Conservation (phyloP, 2,329 filamentous ascomycete genomes). For the Fusarium austroafricanum region DNA sequence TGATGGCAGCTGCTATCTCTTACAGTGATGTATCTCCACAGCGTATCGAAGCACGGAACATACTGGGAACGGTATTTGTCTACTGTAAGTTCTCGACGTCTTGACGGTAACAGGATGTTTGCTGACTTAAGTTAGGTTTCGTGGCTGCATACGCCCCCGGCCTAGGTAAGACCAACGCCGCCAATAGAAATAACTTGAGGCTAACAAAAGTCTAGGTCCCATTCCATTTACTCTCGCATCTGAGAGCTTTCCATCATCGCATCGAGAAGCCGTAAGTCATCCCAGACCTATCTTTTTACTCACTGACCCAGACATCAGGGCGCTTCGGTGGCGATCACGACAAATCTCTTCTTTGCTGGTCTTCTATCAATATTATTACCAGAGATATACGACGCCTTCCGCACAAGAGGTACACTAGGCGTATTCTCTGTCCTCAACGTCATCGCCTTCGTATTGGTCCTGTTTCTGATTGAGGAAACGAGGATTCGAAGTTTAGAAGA, state of each 20-base stretch:
- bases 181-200: accelerated
- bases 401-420: background rate
- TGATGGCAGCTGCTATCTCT: background rate
- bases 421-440: background rate
- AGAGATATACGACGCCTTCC: background rate
- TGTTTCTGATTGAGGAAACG: background rate
- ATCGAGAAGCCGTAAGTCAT: background rate
- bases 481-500: background rate
- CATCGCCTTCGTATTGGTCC: background rate
- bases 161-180: background rate
- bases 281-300: background rate
- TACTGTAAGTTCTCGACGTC: background rate
- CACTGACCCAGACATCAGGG: background rate
- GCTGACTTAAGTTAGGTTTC: background rate
- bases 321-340: background rate
- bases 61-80: background rate
- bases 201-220: background rate
- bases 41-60: background rate
- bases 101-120: background rate
- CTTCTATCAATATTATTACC: background rate
- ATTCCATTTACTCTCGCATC: background rate
- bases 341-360: background rate
- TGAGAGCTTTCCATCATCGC: background rate
- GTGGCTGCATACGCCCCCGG: background rate
- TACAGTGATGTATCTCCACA: background rate